Percentiles rank a stretch among this genome's conserved stretches.
Conservation (phyloP, 2,329 filamentous ascomycete species). For the Fusarium devonianum region DNA sequence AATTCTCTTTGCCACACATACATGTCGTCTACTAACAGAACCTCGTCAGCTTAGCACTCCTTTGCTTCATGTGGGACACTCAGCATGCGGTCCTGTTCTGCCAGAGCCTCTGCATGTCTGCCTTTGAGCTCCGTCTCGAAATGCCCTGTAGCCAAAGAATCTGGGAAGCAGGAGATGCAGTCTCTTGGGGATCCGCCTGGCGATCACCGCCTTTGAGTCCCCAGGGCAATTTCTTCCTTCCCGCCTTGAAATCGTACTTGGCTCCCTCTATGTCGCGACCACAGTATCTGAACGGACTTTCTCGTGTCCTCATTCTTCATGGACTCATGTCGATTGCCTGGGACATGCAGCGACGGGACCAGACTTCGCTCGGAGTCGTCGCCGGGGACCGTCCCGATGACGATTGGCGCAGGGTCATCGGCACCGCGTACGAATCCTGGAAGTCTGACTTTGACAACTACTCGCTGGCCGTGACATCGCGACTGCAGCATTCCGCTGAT, state of each 20-base stretch:
- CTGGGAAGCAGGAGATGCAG: constrained; percentile 65
- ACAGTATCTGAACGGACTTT: constrained; percentile 57
- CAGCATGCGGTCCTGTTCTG: constrained; percentile 71
- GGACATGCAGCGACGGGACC: constrained; percentile 68
- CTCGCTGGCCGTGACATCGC: constrained; percentile 42
- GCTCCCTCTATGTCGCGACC: constrained; percentile 51
- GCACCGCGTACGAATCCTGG: constrained; percentile 63
- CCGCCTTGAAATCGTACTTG: constrained; percentile 64
- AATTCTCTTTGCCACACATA: not conserved
- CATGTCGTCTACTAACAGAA: too few species aligned
- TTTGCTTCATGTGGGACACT: constrained; percentile 73
- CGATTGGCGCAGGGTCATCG: constrained; percentile 59
- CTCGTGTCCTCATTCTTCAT: constrained; percentile 63
- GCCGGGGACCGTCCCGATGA: constrained; percentile 18
- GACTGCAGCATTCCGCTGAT: constrained; percentile 2
- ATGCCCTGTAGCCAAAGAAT: constrained; percentile 61
- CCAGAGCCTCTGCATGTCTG: constrained; percentile 72
- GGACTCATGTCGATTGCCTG: constrained; percentile 69
- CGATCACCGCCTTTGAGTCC: constrained; percentile 22
- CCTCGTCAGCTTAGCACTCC: constrained; percentile 60
- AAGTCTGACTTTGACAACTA: constrained; percentile 64
- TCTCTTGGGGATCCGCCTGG: constrained; percentile 56
- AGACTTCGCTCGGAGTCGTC: constrained; percentile 62
- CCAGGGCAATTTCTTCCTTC: constrained; percentile 50
- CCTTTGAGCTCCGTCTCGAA: constrained; percentile 65